Percentiles rank a stretch among this genome's conserved stretches.
Evolutionary conservation across 345 rosid genomes (phyloP).

Genomic region (Psidium guajava): DNA sequence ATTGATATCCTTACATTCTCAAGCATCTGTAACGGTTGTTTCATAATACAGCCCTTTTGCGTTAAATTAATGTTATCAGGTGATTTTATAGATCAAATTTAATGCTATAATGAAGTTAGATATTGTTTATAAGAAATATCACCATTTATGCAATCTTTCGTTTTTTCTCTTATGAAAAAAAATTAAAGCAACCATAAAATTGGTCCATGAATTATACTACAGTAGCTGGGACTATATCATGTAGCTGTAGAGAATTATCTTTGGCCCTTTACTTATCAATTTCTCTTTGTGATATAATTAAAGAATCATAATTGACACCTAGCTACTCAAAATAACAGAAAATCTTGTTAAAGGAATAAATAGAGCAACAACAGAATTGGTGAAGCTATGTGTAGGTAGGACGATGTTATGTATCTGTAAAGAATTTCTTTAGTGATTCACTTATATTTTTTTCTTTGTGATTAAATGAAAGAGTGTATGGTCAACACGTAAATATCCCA

Average conservation of each 20-base stretch:
- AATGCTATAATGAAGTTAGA: neutral
- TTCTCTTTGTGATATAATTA: neutral
- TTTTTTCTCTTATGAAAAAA: neutral
- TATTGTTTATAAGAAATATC: neutral
- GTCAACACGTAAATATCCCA: neutral
- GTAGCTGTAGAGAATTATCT: neutral
- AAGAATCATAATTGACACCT: neutral
- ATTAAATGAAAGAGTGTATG: neutral
- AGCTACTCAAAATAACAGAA: neutral
- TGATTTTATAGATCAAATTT: neutral
- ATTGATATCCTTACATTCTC: neutral
- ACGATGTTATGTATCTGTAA: neutral
- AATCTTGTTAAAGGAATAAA: neutral
- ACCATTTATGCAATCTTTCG: neutral
- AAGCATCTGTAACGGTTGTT: neutral
- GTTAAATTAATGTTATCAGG: neutral
- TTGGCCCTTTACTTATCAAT: neutral
- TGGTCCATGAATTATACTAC: neutral
- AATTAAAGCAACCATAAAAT: neutral
- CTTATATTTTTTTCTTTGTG: neutral
- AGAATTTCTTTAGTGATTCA: neutral
- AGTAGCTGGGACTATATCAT: neutral
- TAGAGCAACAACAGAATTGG: neutral
- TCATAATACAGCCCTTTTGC: neutral
- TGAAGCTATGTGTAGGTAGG: neutral